These are phyloP conservation scores for Globisporangium irregulare DNA, from an alignment of 352 stramenopile species.

Conservation along the genomic window DNA sequence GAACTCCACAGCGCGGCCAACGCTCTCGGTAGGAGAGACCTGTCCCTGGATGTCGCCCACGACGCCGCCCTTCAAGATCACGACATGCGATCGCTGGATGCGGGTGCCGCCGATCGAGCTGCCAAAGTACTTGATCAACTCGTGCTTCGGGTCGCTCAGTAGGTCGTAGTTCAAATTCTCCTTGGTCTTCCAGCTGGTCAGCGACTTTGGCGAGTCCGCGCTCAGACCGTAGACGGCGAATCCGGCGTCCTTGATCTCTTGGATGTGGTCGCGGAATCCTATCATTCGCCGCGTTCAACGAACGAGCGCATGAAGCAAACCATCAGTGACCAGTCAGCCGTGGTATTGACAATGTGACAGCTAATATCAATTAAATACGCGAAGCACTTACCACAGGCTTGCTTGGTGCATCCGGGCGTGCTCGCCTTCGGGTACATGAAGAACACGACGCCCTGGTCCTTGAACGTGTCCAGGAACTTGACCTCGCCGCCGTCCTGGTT, in stretches of 20 bases:
- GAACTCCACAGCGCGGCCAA: conserved; percentile 70
- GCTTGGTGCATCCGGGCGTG: conserved; percentile 86
- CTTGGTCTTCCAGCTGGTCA: conserved; percentile 81
- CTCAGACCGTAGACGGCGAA: conserved; percentile 82
- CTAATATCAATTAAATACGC: not conserved
- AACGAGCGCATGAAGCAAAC: not conserved
- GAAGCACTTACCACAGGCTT: conserved; percentile 61
- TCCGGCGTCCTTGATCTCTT: conserved; percentile 76
- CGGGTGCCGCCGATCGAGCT: conserved; percentile 76
- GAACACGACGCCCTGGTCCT: conserved; percentile 78
- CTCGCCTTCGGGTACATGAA: conserved; percentile 90
- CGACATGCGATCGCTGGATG: conserved; percentile 81
- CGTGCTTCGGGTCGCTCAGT: conserved; percentile 75
- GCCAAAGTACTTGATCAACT: conserved; percentile 86
- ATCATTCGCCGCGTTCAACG: not conserved
- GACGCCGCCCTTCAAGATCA: conserved; percentile 76
- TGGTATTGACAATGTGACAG: not conserved
- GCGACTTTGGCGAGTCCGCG: conserved; percentile 64
- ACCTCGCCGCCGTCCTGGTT: conserved; percentile 72
- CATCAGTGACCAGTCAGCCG: conserved; percentile 5
- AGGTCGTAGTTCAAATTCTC: conserved; percentile 77
- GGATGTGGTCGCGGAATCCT: conserved; percentile 82
- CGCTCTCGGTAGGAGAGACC: conserved; percentile 71
- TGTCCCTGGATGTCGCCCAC: conserved; percentile 79
- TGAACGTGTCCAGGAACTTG: conserved; percentile 61